Conservation (phyloP, 352 stramenopile species). For the Thraustochytrium sp. region DNA sequence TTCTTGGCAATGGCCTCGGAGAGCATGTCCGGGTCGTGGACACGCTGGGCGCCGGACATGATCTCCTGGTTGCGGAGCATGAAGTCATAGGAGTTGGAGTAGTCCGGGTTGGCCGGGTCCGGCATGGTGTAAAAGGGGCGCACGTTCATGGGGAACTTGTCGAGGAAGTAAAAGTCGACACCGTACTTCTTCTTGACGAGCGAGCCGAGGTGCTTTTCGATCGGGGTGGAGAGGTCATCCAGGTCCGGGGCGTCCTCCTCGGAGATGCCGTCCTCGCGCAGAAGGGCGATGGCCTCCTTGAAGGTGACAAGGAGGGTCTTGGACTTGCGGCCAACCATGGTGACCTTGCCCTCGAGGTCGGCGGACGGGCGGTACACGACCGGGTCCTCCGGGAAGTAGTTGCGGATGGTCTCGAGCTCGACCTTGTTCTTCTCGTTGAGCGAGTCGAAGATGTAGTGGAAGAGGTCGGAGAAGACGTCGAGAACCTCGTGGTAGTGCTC, state of each 20-base stretch:
- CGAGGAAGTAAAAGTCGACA: constrained; percentile 99
- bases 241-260: constrained; percentile 54
- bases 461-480: constrained; percentile 95
- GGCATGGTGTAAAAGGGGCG: constrained; percentile 99
- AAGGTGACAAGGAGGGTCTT: constrained; percentile 83
- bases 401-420: constrained; percentile 88
- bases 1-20: constrained; percentile 76
- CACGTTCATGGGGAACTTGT: constrained; percentile 97
- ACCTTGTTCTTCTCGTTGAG: constrained; percentile 83
- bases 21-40: constrained; percentile 93
- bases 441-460: constrained; percentile 99
- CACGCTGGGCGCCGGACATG: constrained; percentile 95
- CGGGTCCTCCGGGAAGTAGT: constrained; percentile 95
- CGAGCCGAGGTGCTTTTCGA: constrained; percentile 93
- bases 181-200: constrained; percentile 95
- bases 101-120: constrained; percentile 80
- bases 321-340: constrained; percentile 47
- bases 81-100: constrained; percentile 98
- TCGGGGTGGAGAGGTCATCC: constrained; percentile 82
- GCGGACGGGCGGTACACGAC: constrained; percentile 88
- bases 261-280: constrained; percentile 62
- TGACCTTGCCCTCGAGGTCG: constrained; percentile 61
- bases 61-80: constrained; percentile 99
- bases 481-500: constrained; percentile 99
- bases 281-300: constrained; percentile 84